Conservation (phyloP, 371 early-diverging fungal genomes). For the Funneliformis caledonium region DNA sequence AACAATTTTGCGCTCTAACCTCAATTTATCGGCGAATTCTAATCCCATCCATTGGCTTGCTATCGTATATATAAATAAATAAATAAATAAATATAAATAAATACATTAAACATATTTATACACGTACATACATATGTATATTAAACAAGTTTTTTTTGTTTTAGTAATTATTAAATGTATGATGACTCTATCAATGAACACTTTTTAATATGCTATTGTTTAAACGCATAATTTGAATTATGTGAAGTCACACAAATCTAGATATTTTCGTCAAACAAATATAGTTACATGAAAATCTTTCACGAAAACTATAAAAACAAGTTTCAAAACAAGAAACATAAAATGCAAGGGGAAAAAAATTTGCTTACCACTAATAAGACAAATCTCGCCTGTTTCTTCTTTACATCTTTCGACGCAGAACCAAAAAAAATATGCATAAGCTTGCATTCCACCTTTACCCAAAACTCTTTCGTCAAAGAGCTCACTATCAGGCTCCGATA, state of each 20-base stretch:
- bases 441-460: conserved; percentile 54
- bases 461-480: conserved; percentile 59
- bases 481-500: conserved; percentile 59
- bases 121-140: too few species aligned
- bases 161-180: conserved; percentile 1
- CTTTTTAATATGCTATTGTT: neutral
- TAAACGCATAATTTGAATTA: neutral
- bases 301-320: neutral
- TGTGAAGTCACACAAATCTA: too few species aligned
- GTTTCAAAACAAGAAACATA: conserved; percentile 11
- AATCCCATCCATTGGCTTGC: conserved; percentile 70
- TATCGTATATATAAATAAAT: conserved; percentile 28
- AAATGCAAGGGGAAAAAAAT: neutral
- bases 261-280: neutral
- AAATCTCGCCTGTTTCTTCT: conserved; percentile 50
- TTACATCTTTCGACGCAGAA: conserved; percentile 51
- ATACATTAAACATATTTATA: too few species aligned
- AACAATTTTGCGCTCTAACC: conserved; percentile 44
- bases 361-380: conserved; percentile 41
- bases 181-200: neutral
- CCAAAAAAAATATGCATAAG: conserved; percentile 57
- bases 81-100: neutral
- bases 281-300: neutral
- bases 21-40: conserved; percentile 63
- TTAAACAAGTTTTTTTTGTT: neutral